A percentile compares a stretch with the other conserved stretches of the same genome.
Evolutionary conservation across 495 filamentous ascomycete genomes (phyloP).

Genomic region (Annulohypoxylon nitens): DNA sequence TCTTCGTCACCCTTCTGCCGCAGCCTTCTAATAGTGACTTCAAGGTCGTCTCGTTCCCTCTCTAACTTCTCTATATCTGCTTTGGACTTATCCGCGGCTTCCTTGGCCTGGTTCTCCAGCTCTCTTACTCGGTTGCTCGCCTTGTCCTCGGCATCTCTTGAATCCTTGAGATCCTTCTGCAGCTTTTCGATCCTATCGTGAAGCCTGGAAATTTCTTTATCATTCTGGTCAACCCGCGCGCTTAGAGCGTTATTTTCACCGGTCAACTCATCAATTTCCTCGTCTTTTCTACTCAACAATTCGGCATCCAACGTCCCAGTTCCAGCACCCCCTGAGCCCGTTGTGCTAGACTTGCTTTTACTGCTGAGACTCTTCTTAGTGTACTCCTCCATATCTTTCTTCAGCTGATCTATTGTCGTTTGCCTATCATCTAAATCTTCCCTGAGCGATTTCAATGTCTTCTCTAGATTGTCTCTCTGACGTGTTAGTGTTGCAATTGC

Average conservation of each 20-base stretch:
- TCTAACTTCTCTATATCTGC: background rate
- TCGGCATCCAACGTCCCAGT: background rate
- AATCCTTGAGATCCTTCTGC: background rate
- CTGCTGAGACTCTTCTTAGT: background rate
- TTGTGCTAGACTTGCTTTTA: background rate
- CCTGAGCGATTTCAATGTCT: background rate
- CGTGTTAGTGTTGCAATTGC: background rate
- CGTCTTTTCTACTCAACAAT: background rate
- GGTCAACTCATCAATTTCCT: background rate
- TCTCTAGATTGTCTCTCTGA: background rate
- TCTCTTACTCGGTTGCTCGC: background rate
- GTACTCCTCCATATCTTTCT: background rate
- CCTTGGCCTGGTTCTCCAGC: background rate
- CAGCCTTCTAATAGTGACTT: slow-evolving; percentile 5
- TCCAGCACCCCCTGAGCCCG: background rate
- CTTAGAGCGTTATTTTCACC: background rate
- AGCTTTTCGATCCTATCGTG: background rate
- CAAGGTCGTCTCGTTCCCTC: slow-evolving; percentile 8
- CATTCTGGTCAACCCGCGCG: background rate
- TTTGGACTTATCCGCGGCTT: background rate
- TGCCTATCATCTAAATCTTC: background rate
- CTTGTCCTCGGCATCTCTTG: background rate
- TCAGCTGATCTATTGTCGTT: background rate
- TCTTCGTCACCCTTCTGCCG: slow-evolving; percentile 6
- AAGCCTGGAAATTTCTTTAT: background rate